phyloP scores from a whole-genome alignment of 2,329 filamentous ascomycete species.

The Pseudogymnoascus verrucosus region DNA sequence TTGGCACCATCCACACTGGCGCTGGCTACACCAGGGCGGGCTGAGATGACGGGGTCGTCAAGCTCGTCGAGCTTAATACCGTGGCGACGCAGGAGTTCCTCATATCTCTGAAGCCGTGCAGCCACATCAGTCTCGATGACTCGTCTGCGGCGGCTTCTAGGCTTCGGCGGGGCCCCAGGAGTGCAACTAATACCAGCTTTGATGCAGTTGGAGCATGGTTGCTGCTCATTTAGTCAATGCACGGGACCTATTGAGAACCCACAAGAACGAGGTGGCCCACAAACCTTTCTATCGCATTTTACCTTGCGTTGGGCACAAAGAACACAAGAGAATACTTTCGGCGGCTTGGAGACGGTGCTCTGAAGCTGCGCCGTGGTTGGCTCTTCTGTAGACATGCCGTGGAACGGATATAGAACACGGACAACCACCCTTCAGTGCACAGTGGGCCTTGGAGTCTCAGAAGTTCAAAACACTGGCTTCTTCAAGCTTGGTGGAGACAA shows the following conservation, averaged over 20 bases:
- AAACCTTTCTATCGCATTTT: slow-evolving; percentile 19
- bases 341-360: background rate
- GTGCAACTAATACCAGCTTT: slow-evolving; percentile 22
- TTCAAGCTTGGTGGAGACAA: background rate
- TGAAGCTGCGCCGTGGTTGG: background rate
- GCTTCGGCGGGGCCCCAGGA: slow-evolving; percentile 17
- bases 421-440: background rate
- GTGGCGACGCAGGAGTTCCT: slow-evolving; percentile 19
- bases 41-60: slow-evolving; percentile 12
- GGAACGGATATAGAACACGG: background rate
- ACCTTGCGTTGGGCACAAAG: slow-evolving; percentile 25
- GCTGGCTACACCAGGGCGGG: background rate
- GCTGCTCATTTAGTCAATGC: slow-evolving; percentile 12
- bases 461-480: background rate
- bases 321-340: slow-evolving; percentile 17
- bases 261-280: background rate
- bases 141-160: slow-evolving; percentile 20
- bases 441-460: background rate
- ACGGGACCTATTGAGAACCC: background rate
- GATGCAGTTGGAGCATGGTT: slow-evolving; percentile 23
- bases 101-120: slow-evolving; percentile 21
- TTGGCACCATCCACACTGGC: background rate
- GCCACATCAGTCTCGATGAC: slow-evolving; percentile 24
- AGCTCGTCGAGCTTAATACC: slow-evolving; percentile 23
- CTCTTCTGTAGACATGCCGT: background rate